Evolutionary conservation across 768 basidiomycete genomes (phyloP).

Genomic region (Lyophyllum decastes): DNA sequence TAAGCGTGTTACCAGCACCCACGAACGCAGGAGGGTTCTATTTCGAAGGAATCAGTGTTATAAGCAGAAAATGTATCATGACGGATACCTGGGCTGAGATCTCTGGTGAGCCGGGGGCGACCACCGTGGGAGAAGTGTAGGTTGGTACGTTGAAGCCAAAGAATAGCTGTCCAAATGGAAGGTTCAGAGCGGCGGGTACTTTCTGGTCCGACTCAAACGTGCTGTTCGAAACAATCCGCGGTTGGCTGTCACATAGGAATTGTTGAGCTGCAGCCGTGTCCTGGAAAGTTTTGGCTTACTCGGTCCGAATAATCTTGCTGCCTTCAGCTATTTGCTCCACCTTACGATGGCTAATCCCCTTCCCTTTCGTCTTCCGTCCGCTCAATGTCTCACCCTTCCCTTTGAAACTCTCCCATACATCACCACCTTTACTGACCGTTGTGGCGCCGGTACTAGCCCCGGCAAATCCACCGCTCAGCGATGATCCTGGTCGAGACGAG

Average conservation of each 20-base stretch:
- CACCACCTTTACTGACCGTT: conserved; percentile 71
- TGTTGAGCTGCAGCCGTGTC: conserved; percentile 12
- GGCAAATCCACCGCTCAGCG: conserved; percentile 68
- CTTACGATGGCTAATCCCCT: conserved; percentile 83
- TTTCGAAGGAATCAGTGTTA: neutral
- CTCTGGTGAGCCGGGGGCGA: conserved; percentile 29
- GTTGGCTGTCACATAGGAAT: conserved; percentile 55
- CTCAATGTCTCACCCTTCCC: conserved; percentile 90
- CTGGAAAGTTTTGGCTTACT: conserved; percentile 54
- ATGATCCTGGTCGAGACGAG: conserved; percentile 79
- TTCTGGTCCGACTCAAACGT: conserved; percentile 72
- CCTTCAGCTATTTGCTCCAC: conserved; percentile 75
- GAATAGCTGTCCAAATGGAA: conserved; percentile 94
- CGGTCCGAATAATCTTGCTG: conserved; percentile 89
- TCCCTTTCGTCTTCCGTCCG: conserved; percentile 94
- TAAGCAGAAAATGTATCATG: conserved; percentile 18
- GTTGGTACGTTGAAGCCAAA: conserved; percentile 88
- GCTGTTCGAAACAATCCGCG: conserved; percentile 80
- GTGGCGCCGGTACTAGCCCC: conserved; percentile 48
- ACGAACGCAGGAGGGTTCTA: conserved; percentile 53
- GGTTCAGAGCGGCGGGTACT: conserved; percentile 85
- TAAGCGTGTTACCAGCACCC: conserved; percentile 70
- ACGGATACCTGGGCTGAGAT: conserved; percentile 23
- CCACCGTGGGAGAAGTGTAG: conserved; percentile 54
- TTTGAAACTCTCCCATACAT: conserved; percentile 94